Base-by-base conservation (phyloP, 306 rosid genomes). In the Medicago truncatula region DNA sequence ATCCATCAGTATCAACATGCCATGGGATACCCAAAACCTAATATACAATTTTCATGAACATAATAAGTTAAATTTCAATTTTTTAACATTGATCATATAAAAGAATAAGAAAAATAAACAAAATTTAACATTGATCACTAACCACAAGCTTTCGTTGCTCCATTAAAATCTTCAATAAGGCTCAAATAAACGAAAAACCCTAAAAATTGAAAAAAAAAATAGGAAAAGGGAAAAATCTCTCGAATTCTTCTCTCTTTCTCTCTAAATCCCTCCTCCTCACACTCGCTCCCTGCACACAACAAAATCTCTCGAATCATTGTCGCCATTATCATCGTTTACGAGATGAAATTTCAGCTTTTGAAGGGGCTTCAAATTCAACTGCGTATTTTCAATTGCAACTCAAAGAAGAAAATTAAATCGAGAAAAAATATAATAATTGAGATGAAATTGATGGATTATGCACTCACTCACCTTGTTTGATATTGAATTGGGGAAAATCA, bases 131-230 rank as follows among this genome's bases (percentile, higher is more conserved):
- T 10, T 31, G 36, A n/a, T 18, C 11, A 84, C 98, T 86, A 71
- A 93, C 98, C 97, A 93, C 93, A 28, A 93, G 96, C 86, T 93
- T 93, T 49, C 96, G 93, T 71, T 91, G 93, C 78, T 93, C 98
- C 98, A 93, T 93, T 70, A 58, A 17, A 44, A 7, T 64, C 56
- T 77, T 18, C 60, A 61, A 70, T 65, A 11, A 65, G 49, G 74
- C 43, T 16, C 49, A 62, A 59, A 40, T 65, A 66, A 79, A 71
- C 44, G 36, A 72, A 78, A 78, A 80, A 82, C 91, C 77, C 81
- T 71, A 82, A 40, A 66, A 67, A 9, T n/a, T 18, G 43, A 39
- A 36, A 50, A 49, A 76, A 76, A 77, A 83, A 40, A 72, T 76
- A 80, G 74, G 80, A 31, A 21, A 67, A 65, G 1, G 38, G 38